A percentile compares a stretch with the other conserved stretches of the same genome.
Evolutionary conservation across 2,329 filamentous ascomycete species (phyloP).

Genomic region (Fusarium lyarnte): DNA sequence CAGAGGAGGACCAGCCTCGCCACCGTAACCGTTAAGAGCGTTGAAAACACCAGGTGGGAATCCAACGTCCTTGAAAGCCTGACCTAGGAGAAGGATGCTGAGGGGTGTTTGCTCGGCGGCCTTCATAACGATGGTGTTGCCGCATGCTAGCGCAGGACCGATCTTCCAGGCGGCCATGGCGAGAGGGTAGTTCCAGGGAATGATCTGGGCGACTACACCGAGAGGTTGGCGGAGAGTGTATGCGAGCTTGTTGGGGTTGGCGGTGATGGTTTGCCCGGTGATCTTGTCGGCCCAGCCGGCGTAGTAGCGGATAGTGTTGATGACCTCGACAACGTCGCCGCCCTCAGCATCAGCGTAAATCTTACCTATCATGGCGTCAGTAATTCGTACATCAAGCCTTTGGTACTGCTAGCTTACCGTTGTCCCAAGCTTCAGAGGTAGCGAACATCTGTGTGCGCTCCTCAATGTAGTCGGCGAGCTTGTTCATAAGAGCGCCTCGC

Average conservation of each 20-base stretch:
- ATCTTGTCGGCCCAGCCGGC: slow-evolving; percentile 90
- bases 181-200: slow-evolving; percentile 86
- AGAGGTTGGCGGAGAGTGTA: slow-evolving; percentile 70
- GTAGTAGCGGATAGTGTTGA: slow-evolving; percentile 48
- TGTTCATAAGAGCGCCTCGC: slow-evolving; percentile 73
- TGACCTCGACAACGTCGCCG: slow-evolving; percentile 65
- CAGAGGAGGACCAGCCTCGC: slow-evolving; percentile 74
- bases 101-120: slow-evolving; percentile 79
- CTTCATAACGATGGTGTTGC: slow-evolving; percentile 78
- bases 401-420: slow-evolving; percentile 21
- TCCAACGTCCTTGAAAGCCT: slow-evolving; percentile 75
- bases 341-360: slow-evolving; percentile 70
- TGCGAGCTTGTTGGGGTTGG: slow-evolving; percentile 77
- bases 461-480: slow-evolving; percentile 69
- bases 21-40: slow-evolving; percentile 79
- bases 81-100: slow-evolving; percentile 70
- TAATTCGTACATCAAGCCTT: slow-evolving; percentile 49
- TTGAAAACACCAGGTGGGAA: slow-evolving; percentile 81
- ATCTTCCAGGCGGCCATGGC: slow-evolving; percentile 85
- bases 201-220: slow-evolving; percentile 83
- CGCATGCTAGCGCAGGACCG: slow-evolving; percentile 73
- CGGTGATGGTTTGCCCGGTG: slow-evolving; percentile 81
- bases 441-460: slow-evolving; percentile 62
- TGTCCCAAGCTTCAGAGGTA: slow-evolving; percentile 76
- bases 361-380: slow-evolving; percentile 52